phyloP scores from a whole-genome alignment of 495 filamentous ascomycete species.

The Daldinia childiae region DNA sequence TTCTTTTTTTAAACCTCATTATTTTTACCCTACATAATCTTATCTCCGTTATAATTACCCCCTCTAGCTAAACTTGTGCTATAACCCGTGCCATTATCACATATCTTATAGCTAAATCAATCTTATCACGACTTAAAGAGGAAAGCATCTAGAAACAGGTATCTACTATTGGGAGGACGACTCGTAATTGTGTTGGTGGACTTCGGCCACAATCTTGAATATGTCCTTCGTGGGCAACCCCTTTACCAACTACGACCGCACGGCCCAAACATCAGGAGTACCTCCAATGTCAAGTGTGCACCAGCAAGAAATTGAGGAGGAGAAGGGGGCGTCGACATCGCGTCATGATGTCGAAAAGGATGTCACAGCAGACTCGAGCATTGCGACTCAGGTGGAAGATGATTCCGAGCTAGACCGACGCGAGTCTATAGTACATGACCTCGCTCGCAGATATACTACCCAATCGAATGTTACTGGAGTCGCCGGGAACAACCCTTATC shows the following conservation, averaged over 20 bases:
- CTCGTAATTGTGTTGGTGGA: not conserved
- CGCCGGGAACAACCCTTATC: conserved; percentile 49
- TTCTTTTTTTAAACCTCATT: not conserved
- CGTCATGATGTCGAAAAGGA: conserved; percentile 45
- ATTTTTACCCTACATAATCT: not conserved
- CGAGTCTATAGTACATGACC: conserved; percentile 54
- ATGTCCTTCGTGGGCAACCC: conserved; percentile 57
- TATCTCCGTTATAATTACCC: not conserved
- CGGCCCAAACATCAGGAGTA: conserved; percentile 49
- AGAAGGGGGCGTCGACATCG: conserved; percentile 3
- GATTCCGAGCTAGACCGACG: conserved; percentile 54
- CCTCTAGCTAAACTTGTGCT: not conserved
- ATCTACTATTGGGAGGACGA: not conserved
- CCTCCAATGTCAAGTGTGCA: conserved; percentile 14
- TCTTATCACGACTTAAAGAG: not conserved
- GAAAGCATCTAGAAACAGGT: not conserved
- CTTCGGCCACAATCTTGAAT: not conserved
- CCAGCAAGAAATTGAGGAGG: conserved; percentile 27
- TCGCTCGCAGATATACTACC: conserved; percentile 56
- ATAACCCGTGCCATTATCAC: not conserved
- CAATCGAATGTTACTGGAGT: conserved; percentile 52
- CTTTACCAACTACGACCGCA: conserved; percentile 58
- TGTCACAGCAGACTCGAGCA: conserved; percentile 41
- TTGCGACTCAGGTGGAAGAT: conserved; percentile 52
- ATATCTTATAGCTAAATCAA: not conserved